phyloP scores from a whole-genome alignment of 345 rosid species.

The Bruguiera sexangula region DNA sequence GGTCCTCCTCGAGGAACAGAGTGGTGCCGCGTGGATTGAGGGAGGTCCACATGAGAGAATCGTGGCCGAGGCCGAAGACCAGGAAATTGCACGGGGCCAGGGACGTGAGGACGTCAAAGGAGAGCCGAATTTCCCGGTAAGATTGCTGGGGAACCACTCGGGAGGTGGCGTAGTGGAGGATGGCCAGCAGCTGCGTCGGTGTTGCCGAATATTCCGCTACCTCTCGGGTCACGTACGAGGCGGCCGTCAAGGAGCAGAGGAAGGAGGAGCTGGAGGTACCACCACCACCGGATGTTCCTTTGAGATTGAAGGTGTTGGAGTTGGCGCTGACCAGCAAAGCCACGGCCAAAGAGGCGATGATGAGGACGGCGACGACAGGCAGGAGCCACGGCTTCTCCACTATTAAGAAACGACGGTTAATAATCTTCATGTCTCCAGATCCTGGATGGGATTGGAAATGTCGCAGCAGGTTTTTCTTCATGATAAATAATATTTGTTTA shows the following conservation, averaged over 20 bases:
- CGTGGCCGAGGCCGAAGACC: constrained; percentile 66
- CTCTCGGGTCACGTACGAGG: background rate
- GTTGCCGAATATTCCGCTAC: constrained; percentile 35
- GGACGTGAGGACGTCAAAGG: constrained; percentile 47
- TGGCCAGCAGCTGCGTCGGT: constrained; percentile 58
- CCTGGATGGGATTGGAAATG: no score
- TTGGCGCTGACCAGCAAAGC: background rate
- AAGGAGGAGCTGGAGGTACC: background rate
- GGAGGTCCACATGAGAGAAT: constrained; percentile 72
- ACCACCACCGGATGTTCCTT: background rate
- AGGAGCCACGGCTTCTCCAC: constrained; percentile 7
- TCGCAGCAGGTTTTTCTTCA: constrained; percentile 3
- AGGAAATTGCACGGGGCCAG: constrained; percentile 62
- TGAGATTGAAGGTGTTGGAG: background rate
- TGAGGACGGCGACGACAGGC: background rate
- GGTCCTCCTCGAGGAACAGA: constrained; percentile 70
- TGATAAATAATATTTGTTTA: no score
- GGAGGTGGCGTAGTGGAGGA: constrained; percentile 72
- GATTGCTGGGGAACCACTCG: constrained; percentile 55
- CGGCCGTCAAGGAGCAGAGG: constrained; percentile 1
- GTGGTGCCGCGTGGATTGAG: constrained; percentile 69
- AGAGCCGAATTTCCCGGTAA: constrained; percentile 45
- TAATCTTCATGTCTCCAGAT: background rate
- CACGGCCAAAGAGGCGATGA: background rate
- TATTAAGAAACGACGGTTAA: background rate